Conservation (phyloP, 2,329 filamentous ascomycete species). For the Penicillium verrucosum region DNA sequence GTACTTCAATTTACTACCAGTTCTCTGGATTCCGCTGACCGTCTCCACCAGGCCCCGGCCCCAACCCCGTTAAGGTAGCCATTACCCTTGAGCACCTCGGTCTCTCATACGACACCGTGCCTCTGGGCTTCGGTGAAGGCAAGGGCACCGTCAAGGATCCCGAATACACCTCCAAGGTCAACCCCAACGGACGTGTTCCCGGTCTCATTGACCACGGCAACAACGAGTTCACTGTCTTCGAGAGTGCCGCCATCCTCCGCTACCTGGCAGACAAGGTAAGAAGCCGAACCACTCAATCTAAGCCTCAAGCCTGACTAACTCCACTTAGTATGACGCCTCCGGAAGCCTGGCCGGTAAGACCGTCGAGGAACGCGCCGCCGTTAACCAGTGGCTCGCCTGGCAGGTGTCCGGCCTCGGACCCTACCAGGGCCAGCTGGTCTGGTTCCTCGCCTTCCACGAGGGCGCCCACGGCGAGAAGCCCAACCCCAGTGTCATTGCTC, state of each 20-base stretch:
- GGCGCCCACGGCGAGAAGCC: conserved; percentile 8
- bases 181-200: conserved; percentile 33
- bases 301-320: neutral
- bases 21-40: neutral
- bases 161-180: conserved; percentile 12
- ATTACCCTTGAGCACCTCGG: conserved; percentile 1
- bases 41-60: neutral
- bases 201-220: conserved; percentile 48
- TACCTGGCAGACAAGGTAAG: conserved; percentile 38
- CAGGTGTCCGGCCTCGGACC: conserved; percentile 9
- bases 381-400: conserved; percentile 12
- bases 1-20: neutral
- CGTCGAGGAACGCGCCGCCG: conserved; percentile 1
- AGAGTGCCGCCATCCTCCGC: conserved; percentile 51
- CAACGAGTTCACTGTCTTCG: conserved; percentile 47
- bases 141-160: conserved; percentile 1
- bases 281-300: neutral
- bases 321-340: conserved; percentile 4
- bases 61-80: conserved; percentile 29
- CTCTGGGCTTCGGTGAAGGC: conserved; percentile 1
- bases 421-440: conserved; percentile 9
- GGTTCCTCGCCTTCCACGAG: conserved; percentile 9
- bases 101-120: neutral
- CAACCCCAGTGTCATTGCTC: conserved; percentile 1
- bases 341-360: conserved; percentile 5